These are phyloP conservation scores for Durio zibethinus DNA, from an alignment of 345 rosid genomes.

Conservation along the genomic window DNA sequence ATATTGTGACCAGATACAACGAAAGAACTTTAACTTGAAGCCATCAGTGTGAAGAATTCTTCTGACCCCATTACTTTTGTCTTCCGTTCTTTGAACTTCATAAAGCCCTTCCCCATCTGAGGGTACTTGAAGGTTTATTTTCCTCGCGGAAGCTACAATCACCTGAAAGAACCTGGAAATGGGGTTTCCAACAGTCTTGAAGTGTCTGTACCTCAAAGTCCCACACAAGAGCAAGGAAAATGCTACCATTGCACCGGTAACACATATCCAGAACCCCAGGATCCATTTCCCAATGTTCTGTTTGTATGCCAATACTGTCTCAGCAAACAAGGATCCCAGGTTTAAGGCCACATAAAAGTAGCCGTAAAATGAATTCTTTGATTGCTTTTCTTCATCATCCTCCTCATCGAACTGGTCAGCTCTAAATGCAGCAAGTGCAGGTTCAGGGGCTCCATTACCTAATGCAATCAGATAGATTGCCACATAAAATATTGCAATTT, in stretches of 20 bases:
- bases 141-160: conserved; percentile 31
- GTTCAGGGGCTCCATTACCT: conserved; percentile 31
- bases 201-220: conserved; percentile 25
- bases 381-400: conserved; percentile 31
- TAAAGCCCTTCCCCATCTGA: conserved; percentile 20
- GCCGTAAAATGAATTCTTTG: conserved; percentile 34
- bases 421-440: conserved; percentile 33
- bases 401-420: conserved; percentile 49
- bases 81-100: conserved; percentile 15
- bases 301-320: conserved; percentile 33
- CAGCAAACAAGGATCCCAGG: conserved; percentile 37
- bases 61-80: conserved; percentile 12
- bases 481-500: conserved; percentile 22
- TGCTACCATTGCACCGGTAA: conserved; percentile 17
- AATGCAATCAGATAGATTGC: conserved; percentile 30
- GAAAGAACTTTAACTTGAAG: conserved; percentile 30
- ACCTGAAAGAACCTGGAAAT: conserved; percentile 30
- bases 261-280: conserved; percentile 35
- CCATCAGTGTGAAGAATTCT: conserved; percentile 26
- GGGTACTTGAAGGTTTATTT: conserved; percentile 23
- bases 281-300: conserved; percentile 37
- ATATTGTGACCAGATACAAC: neutral
- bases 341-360: conserved; percentile 38
- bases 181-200: conserved; percentile 38
- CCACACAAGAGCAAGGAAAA: conserved; percentile 24